Conservation (phyloP, 2,329 filamentous ascomycete genomes). For the Hymenoscyphus scutula region DNA sequence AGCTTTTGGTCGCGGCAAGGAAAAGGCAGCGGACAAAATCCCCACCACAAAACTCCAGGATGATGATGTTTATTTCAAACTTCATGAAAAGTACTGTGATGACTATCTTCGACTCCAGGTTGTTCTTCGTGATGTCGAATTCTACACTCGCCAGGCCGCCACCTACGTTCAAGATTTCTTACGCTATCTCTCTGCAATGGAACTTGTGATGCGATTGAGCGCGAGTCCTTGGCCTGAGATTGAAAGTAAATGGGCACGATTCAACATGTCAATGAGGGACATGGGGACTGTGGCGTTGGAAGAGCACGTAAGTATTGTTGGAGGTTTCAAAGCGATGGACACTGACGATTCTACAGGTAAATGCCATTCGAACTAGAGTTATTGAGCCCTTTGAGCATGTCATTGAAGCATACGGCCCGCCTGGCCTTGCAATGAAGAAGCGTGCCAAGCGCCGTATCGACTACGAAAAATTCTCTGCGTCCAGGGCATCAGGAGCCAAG, state of each 20-base stretch:
- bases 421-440: constrained; percentile 88
- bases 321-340: neutral
- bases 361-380: constrained; percentile 73
- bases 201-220: constrained; percentile 76
- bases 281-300: constrained; percentile 79
- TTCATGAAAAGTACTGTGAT: constrained; percentile 84
- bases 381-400: constrained; percentile 80
- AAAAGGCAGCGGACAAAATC: constrained; percentile 69
- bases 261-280: constrained; percentile 83
- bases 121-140: constrained; percentile 82
- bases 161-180: constrained; percentile 80
- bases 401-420: constrained; percentile 77
- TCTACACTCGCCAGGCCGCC: constrained; percentile 78
- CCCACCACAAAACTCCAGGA: constrained; percentile 45
- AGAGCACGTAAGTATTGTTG: constrained; percentile 64
- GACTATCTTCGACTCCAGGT: constrained; percentile 92
- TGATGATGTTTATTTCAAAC: constrained; percentile 75
- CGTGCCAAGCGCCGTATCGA: constrained; percentile 89
- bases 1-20: constrained; percentile 74
- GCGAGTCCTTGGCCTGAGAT: constrained; percentile 76
- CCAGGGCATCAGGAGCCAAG: constrained; percentile 79
- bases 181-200: constrained; percentile 76
- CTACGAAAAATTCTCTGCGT: constrained; percentile 76
- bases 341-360: constrained; percentile 42
- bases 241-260: constrained; percentile 91